Conservation (phyloP, 2,329 filamentous ascomycete species). For the Lojkania enalia region DNA sequence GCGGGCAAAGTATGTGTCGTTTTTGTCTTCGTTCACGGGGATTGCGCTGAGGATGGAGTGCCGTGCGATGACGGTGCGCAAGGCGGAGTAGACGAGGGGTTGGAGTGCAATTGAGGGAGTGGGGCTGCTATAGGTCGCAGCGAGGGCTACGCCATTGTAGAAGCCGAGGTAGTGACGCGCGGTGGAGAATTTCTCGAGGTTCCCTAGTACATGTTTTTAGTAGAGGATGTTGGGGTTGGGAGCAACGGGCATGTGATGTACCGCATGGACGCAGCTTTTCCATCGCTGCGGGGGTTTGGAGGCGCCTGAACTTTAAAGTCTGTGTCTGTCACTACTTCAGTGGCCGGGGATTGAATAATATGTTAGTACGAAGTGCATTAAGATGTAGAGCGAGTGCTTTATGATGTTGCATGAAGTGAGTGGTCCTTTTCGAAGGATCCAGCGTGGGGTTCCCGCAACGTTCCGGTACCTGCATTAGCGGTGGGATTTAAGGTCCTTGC, state of each 20-base stretch:
- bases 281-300: no score
- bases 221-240: no score
- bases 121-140: conserved; percentile 33
- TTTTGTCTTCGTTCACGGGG: conserved; percentile 44
- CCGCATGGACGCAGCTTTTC: conserved; percentile 1
- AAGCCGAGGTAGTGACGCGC: conserved; percentile 48
- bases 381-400: no score
- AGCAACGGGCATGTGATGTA: not conserved
- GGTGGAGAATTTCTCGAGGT: conserved; percentile 51
- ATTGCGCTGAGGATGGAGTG: conserved; percentile 52
- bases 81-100: conserved; percentile 44
- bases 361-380: no score
- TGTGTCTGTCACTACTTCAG: no score
- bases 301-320: no score
- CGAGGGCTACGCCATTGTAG: conserved; percentile 51
- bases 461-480: no score
- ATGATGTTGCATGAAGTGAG: no score
- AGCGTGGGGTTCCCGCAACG: no score
- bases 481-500: no score
- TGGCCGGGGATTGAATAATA: no score
- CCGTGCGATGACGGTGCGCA: conserved; percentile 40
- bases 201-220: conserved; percentile 35
- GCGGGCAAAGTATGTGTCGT: conserved; percentile 49
- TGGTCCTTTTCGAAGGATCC: no score
- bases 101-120: conserved; percentile 23